These are phyloP conservation scores for Oxalis stricta DNA, from an alignment of 441 rosid species.

Conservation along the genomic window DNA sequence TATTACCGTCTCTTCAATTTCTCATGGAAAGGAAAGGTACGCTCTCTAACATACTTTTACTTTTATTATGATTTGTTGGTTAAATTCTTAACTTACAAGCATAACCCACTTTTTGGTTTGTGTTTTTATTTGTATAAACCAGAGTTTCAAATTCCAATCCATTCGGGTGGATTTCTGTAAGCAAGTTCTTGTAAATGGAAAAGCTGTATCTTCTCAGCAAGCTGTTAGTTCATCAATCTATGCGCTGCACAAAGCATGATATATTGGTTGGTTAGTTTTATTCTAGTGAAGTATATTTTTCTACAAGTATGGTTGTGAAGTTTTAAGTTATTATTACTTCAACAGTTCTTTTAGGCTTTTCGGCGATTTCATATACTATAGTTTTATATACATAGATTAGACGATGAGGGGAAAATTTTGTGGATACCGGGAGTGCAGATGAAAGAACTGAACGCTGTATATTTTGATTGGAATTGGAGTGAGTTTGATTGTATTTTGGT, in stretches of 20 bases:
- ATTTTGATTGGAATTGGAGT: too few species aligned
- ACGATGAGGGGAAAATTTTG: too few species aligned
- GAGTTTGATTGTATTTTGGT: too few species aligned
- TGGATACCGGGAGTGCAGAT: too few species aligned
- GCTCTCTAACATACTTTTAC: neutral
- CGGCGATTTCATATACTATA: too few species aligned
- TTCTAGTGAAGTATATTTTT: too few species aligned
- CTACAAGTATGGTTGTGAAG: too few species aligned
- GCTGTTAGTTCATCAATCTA: slow-evolving; percentile 29
- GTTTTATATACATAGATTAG: too few species aligned
- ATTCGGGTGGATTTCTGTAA: slow-evolving; percentile 56
- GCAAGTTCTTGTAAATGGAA: slow-evolving; percentile 53
- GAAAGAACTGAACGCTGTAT: too few species aligned
- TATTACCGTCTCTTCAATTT: slow-evolving; percentile 23
- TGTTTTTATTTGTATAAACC: slow-evolving; percentile 6
- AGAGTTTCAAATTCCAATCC: slow-evolving; percentile 41
- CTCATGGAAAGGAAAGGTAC: slow-evolving; percentile 55
- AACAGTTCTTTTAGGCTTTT: too few species aligned
- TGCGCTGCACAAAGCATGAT: slow-evolving; percentile 63
- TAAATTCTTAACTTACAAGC: neutral
- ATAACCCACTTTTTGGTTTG: neutral
- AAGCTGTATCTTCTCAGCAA: slow-evolving; percentile 23
- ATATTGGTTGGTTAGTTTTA: neutral
- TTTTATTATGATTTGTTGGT: neutral
- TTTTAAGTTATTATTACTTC: too few species aligned